Percentiles rank a stretch among this genome's conserved stretches.
Evolutionary conservation across 768 basidiomycete species (phyloP).

Genomic region (Porpolomopsis calyptriformis): DNA sequence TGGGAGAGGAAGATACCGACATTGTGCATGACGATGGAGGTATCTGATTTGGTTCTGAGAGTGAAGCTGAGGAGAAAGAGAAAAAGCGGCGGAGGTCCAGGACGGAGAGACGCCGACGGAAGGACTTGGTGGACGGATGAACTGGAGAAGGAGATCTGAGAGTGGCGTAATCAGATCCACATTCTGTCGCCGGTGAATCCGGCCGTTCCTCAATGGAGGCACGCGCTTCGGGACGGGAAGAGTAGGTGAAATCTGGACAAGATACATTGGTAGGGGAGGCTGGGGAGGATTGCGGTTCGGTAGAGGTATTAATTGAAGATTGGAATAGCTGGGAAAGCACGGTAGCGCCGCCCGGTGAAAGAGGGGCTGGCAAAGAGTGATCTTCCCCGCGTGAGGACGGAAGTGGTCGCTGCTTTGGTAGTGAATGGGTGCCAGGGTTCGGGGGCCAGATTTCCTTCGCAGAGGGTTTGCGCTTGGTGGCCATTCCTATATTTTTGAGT

Average conservation of each 20-base stretch:
- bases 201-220: background rate
- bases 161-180: no score
- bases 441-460: conserved; percentile 25
- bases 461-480: conserved; percentile 25
- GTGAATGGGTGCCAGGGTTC: conserved; percentile 22
- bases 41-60: conserved; percentile 12
- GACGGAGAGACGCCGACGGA: conserved; percentile 25
- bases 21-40: conserved; percentile 12
- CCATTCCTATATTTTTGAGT: conserved; percentile 33
- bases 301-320: conserved; percentile 16
- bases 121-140: conserved; percentile 12
- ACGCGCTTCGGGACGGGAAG: no score
- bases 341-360: conserved; percentile 20
- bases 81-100: conserved; percentile 23
- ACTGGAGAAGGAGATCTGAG: conserved; percentile 6
- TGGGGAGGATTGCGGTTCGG: conserved; percentile 14
- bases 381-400: background rate
- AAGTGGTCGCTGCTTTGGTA: conserved; percentile 12
- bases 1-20: conserved; percentile 6
- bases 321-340: conserved; percentile 30
- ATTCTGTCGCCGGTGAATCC: no score
- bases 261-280: conserved; percentile 3
- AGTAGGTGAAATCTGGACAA: conserved; percentile 21
- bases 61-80: conserved; percentile 13
- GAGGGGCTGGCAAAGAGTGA: background rate